These are phyloP conservation scores for Fusarium pseudonygamai DNA, from an alignment of 2,329 filamentous ascomycete genomes.

Conservation along the genomic window DNA sequence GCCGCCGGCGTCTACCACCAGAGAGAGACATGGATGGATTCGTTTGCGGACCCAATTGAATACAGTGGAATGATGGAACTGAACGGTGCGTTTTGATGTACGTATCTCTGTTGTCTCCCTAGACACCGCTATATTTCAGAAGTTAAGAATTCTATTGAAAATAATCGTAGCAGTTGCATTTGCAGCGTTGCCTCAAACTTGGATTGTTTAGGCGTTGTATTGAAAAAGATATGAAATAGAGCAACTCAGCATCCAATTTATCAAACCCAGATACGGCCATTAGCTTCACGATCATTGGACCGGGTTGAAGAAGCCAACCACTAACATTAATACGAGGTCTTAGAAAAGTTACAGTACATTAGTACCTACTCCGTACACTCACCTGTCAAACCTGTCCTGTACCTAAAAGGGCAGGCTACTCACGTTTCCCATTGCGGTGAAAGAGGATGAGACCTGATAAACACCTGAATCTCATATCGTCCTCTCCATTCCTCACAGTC, in stretches of 20 bases:
- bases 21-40: slow-evolving; percentile 22
- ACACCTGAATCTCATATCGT: slow-evolving; percentile 2
- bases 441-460: background rate
- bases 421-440: slow-evolving; percentile 2
- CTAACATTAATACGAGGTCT: slow-evolving; percentile 24
- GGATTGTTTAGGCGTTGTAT: background rate
- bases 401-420: background rate
- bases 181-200: background rate
- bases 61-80: background rate
- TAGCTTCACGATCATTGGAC: slow-evolving; percentile 23
- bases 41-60: slow-evolving; percentile 19
- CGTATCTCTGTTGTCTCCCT: slow-evolving; percentile 2
- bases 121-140: background rate
- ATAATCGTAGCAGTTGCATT: background rate
- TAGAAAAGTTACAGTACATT: background rate
- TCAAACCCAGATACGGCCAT: slow-evolving; percentile 27
- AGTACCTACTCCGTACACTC: background rate
- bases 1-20: background rate
- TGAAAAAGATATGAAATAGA: background rate
- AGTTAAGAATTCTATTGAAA: background rate
- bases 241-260: background rate
- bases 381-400: background rate
- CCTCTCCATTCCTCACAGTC: slow-evolving; percentile 7
- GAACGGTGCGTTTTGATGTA: background rate
- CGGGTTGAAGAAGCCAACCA: slow-evolving; percentile 6